These are phyloP conservation scores for Domatiomyces catenatus DNA, from an alignment of 2,329 filamentous ascomycete species.

Conservation along the genomic window DNA sequence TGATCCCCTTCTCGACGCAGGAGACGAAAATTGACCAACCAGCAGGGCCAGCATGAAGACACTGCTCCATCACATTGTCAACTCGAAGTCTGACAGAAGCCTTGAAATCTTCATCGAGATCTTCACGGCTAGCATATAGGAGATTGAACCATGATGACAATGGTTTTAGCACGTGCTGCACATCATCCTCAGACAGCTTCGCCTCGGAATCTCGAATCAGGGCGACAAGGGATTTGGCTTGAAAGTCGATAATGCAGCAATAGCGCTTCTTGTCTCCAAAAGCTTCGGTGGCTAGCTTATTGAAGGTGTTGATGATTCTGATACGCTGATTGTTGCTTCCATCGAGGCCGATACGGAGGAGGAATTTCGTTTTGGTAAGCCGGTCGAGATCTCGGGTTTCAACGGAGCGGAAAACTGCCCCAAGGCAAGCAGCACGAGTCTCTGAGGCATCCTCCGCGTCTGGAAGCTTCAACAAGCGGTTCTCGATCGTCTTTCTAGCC, in stretches of 20 bases:
- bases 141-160: background rate
- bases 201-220: slow-evolving; percentile 2
- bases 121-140: background rate
- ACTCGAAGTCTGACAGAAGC: background rate
- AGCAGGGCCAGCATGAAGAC: background rate
- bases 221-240: slow-evolving; percentile 5
- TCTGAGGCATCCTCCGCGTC: slow-evolving; percentile 47
- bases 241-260: slow-evolving; percentile 1
- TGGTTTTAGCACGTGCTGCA: background rate
- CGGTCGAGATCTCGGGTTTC: slow-evolving; percentile 72
- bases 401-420: slow-evolving; percentile 47
- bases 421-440: slow-evolving; percentile 7
- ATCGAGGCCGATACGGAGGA: background rate
- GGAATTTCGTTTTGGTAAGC: slow-evolving; percentile 58
- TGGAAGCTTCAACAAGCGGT: slow-evolving; percentile 29
- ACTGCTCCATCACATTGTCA: background rate
- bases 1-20: background rate
- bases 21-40: background rate
- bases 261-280: background rate
- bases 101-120: background rate
- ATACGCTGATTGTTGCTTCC: background rate
- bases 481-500: slow-evolving; percentile 55
- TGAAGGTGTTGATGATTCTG: background rate
- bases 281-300: background rate
- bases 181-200: background rate